A percentile compares a stretch with the other conserved stretches of the same genome.
Evolutionary conservation across 352 stramenopile species (phyloP).

Genomic region (Pythium monospermum): DNA sequence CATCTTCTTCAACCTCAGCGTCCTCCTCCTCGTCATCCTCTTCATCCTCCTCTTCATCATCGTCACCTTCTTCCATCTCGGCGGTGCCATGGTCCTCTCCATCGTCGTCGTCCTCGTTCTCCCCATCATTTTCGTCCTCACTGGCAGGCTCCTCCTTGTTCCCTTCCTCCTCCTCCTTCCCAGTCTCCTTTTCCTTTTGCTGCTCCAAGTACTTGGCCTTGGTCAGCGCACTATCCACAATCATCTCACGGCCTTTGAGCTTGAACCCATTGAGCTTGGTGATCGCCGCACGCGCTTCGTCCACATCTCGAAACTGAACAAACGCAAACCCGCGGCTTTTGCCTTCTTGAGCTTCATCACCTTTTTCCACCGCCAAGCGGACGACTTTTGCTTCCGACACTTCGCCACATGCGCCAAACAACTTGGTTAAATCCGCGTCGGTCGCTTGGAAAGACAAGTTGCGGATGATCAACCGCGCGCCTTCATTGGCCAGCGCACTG

Average conservation of each 20-base stretch:
- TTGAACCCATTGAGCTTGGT: constrained; percentile 73
- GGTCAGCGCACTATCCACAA: constrained; percentile 80
- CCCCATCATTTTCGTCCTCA: constrained; percentile 28
- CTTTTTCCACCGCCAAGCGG: constrained; percentile 62
- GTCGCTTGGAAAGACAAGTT: constrained; percentile 81
- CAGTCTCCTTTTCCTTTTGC: constrained; percentile 34
- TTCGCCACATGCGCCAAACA: constrained; percentile 59
- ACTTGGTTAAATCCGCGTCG: constrained; percentile 63
- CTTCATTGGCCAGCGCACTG: constrained; percentile 18
- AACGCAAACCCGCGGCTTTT: constrained; percentile 81
- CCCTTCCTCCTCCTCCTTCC: constrained; percentile 33
- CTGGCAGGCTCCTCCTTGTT: constrained; percentile 30
- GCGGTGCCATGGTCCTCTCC: constrained; percentile 38
- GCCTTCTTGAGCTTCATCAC: constrained; percentile 32
- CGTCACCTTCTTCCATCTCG: constrained; percentile 21
- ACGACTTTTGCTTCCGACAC: constrained; percentile 73
- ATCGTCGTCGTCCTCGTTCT: constrained; percentile 26
- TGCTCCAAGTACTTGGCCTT: constrained; percentile 78
- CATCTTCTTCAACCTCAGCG: constrained; percentile 26
- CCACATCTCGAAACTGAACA: constrained; percentile 69
- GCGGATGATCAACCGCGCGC: constrained; percentile 72
- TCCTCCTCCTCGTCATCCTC: constrained; percentile 22
- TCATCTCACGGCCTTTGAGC: constrained; percentile 78
- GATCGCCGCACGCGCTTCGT: constrained; percentile 56
- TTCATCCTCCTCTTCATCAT: constrained; percentile 24